phyloP scores from a whole-genome alignment of 805 yeast genomes.

The Candida loeiensis region DNA sequence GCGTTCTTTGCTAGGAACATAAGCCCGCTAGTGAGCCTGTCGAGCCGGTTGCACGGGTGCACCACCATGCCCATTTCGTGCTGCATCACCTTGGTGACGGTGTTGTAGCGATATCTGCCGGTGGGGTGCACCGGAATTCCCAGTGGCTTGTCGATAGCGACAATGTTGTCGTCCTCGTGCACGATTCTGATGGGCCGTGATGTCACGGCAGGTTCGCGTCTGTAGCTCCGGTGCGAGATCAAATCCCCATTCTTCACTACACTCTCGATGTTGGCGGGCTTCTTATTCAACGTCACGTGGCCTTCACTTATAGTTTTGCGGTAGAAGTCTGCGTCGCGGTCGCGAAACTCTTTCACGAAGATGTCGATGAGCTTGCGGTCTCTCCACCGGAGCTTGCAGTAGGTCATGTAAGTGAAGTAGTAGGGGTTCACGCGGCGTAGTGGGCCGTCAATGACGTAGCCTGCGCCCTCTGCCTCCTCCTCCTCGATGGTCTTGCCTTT shows the following conservation, averaged over 20 bases:
- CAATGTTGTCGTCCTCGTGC: slow-evolving; percentile 66
- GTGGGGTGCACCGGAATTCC: slow-evolving; percentile 97
- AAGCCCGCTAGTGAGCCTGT: slow-evolving; percentile 86
- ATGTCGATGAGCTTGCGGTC: slow-evolving; percentile 77
- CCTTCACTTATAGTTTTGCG: slow-evolving; percentile 50
- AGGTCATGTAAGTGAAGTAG: slow-evolving; percentile 83
- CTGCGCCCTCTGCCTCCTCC: slow-evolving; percentile 57
- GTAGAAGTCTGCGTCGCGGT: slow-evolving; percentile 67
- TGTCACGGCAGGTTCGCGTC: slow-evolving; percentile 87
- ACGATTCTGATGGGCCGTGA: slow-evolving; percentile 60
- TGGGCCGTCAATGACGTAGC: slow-evolving; percentile 54
- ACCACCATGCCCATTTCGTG: slow-evolving; percentile 63
- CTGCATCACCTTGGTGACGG: slow-evolving; percentile 74
- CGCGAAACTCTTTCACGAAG: slow-evolving; percentile 81
- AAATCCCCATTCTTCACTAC: slow-evolving; percentile 78
- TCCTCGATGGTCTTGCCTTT: slow-evolving; percentile 41
- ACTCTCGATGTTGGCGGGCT: slow-evolving; percentile 60
- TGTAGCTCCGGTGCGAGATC: slow-evolving; percentile 72
- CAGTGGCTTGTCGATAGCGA: slow-evolving; percentile 89
- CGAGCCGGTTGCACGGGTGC: slow-evolving; percentile 83
- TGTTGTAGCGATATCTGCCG: slow-evolving; percentile 72
- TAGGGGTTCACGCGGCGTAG: slow-evolving; percentile 80
- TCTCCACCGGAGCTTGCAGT: slow-evolving; percentile 90
- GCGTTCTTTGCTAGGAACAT: slow-evolving; percentile 88
- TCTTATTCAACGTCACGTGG: slow-evolving; percentile 67